phyloP scores from a whole-genome alignment of 2,329 filamentous ascomycete species.

The Pseudogymnoascus sp. region DNA sequence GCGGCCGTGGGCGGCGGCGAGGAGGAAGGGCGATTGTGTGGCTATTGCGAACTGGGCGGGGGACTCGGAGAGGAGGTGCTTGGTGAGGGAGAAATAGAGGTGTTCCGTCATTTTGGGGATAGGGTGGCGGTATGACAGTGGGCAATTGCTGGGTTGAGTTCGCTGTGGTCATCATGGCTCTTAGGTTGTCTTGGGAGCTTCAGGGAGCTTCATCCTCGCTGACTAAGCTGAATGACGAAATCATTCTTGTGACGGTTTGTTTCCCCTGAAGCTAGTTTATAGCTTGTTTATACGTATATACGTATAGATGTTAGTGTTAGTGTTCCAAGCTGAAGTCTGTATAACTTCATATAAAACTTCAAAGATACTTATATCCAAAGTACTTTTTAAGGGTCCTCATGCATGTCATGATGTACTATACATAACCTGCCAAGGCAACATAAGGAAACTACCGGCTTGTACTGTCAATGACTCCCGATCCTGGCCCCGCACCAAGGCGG shows the following conservation, averaged over 20 bases:
- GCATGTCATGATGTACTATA: no score
- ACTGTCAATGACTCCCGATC: not conserved
- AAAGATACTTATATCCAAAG: no score
- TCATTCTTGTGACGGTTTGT: not conserved
- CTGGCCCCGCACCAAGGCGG: not conserved
- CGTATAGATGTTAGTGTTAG: no score
- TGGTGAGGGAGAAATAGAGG: slow-evolving; percentile 43
- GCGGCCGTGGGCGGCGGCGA: slow-evolving; percentile 55
- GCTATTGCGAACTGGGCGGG: slow-evolving; percentile 43
- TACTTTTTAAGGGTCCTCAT: no score
- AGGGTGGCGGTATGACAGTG: not conserved
- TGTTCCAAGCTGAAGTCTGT: no score
- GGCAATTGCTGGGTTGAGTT: not conserved
- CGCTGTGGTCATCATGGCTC: not conserved
- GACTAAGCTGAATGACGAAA: not conserved
- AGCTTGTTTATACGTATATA: no score
- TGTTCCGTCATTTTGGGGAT: not conserved
- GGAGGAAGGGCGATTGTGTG: slow-evolving; percentile 62
- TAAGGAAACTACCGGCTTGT: not conserved
- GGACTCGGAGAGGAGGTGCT: slow-evolving; percentile 47
- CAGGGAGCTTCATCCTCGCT: not conserved
- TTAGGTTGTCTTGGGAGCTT: not conserved
- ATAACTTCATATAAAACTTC: no score
- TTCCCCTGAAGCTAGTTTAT: not conserved
- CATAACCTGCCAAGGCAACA: no score